A percentile compares a stretch with the other conserved stretches of the same genome.
phyloP scores from a whole-genome alignment of 495 filamentous ascomycete genomes.

The Daldinia childiae region DNA sequence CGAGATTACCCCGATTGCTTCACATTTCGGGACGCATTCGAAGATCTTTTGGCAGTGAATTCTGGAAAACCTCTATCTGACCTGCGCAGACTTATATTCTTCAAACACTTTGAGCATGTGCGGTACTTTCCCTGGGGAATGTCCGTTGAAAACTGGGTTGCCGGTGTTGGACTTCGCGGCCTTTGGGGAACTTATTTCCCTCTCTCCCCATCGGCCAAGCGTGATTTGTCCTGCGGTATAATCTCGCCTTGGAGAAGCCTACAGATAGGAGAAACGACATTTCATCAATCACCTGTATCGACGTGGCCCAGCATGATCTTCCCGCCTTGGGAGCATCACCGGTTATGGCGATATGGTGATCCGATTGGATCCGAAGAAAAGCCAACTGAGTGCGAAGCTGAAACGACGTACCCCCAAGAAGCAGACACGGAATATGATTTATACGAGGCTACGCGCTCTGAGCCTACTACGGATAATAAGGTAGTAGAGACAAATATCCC shows the following conservation, averaged over 20 bases:
- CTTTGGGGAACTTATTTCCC: slow-evolving; percentile 43
- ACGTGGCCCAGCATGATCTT: slow-evolving; percentile 1
- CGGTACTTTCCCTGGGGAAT: slow-evolving; percentile 21
- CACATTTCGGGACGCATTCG: slow-evolving; percentile 55
- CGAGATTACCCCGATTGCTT: slow-evolving; percentile 33
- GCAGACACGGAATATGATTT: slow-evolving; percentile 33
- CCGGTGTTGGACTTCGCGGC: slow-evolving; percentile 12
- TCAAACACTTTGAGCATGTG: slow-evolving; percentile 23
- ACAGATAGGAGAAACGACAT: slow-evolving; percentile 4
- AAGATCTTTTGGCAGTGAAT: slow-evolving; percentile 50
- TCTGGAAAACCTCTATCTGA: slow-evolving; percentile 39
- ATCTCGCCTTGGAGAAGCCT: slow-evolving; percentile 1
- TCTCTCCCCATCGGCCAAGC: slow-evolving; percentile 17
- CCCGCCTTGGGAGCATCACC: slow-evolving; percentile 11
- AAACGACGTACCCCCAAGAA: slow-evolving; percentile 9
- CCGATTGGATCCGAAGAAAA: background rate
- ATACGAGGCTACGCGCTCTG: slow-evolving; percentile 20
- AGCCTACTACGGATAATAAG: slow-evolving; percentile 6
- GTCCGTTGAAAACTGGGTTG: slow-evolving; percentile 33
- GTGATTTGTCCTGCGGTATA: slow-evolving; percentile 14
- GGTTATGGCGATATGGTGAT: background rate
- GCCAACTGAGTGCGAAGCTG: slow-evolving; percentile 2
- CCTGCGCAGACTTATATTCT: slow-evolving; percentile 3
- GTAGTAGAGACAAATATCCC: background rate
- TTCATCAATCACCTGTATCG: slow-evolving; percentile 4